A percentile compares a stretch with the other conserved stretches of the same genome.
Evolutionary conservation across 2,329 filamentous ascomycete genomes (phyloP).

Genomic region (Sphaerulina vaccinii): DNA sequence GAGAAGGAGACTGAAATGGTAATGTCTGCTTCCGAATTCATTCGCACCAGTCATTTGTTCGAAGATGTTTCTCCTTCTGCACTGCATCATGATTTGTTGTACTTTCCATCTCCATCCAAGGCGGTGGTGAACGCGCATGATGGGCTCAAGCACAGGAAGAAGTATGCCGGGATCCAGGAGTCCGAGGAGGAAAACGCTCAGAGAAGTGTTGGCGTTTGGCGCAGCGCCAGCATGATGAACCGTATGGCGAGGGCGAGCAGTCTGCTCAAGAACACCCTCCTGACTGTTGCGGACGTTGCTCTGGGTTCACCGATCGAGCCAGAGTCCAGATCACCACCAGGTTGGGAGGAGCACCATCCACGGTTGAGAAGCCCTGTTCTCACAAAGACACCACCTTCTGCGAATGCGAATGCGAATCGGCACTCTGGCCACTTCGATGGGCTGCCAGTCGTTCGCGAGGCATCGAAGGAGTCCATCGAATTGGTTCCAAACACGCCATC

Average conservation of each 20-base stretch:
- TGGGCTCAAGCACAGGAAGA: slow-evolving; percentile 23
- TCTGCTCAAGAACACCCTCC: slow-evolving; percentile 17
- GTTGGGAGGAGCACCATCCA: neutral
- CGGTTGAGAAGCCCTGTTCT: neutral
- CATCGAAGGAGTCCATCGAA: slow-evolving; percentile 14
- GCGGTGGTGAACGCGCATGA: too few relatives aligned
- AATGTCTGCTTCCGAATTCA: slow-evolving; percentile 22
- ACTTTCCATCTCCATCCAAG: slow-evolving; percentile 31
- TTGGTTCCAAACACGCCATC: slow-evolving; percentile 3
- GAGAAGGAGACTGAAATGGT: slow-evolving; percentile 92
- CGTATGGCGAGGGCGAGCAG: slow-evolving; percentile 15
- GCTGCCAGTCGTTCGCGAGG: slow-evolving; percentile 20
- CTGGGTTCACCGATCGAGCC: slow-evolving; percentile 8
- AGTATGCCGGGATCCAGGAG: slow-evolving; percentile 7
- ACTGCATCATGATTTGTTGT: slow-evolving; percentile 21
- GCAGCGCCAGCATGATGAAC: slow-evolving; percentile 18
- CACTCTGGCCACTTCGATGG: slow-evolving; percentile 10
- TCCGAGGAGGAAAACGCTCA: slow-evolving; percentile 20
- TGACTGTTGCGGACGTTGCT: slow-evolving; percentile 9
- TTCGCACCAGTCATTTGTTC: slow-evolving; percentile 16
- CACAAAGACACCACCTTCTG: neutral
- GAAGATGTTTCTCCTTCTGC: slow-evolving; percentile 7
- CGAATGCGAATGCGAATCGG: neutral
- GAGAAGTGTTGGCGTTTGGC: slow-evolving; percentile 20
- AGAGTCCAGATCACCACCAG: neutral